These are phyloP conservation scores for Helotiales sp. DNA, from an alignment of 2,329 filamentous ascomycete genomes.

Conservation along the genomic window DNA sequence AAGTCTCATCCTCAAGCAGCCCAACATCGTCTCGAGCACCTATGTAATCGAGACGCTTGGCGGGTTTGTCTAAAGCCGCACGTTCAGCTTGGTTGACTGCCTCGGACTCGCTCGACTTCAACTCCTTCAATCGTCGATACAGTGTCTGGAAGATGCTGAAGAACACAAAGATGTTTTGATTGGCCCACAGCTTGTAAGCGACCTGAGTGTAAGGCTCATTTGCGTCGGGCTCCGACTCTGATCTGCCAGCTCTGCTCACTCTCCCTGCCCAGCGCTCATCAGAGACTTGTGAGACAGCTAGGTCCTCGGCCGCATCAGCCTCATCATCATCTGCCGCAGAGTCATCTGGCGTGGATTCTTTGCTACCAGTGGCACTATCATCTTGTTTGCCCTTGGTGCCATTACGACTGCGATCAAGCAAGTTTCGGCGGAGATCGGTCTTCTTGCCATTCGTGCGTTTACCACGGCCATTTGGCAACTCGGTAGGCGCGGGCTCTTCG, in stretches of 20 bases:
- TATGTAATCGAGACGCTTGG: constrained; percentile 78
- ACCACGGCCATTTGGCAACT: constrained; percentile 66
- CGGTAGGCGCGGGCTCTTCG: constrained; percentile 62
- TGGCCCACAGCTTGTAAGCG: constrained; percentile 88
- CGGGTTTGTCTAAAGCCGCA: constrained; percentile 74
- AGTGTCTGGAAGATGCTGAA: constrained; percentile 91
- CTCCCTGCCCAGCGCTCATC: constrained; percentile 66
- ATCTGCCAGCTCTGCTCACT: constrained; percentile 46
- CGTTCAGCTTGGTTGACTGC: constrained; percentile 74
- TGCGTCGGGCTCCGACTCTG: constrained; percentile 64
- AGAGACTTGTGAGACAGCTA: constrained; percentile 59
- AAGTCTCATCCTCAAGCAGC: constrained; percentile 61
- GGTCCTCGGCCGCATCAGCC: constrained; percentile 60
- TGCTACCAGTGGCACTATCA: constrained; percentile 77
- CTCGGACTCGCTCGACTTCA: constrained; percentile 76
- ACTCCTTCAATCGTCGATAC: constrained; percentile 77
- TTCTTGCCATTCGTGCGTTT: constrained; percentile 71
- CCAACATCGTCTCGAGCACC: constrained; percentile 75
- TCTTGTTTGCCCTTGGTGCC: constrained; percentile 69
- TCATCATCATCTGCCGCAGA: constrained; percentile 79
- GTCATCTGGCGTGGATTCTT: constrained; percentile 85
- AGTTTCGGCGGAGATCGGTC: constrained; percentile 78
- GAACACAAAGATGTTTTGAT: constrained; percentile 90
- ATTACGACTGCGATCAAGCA: constrained; percentile 76
- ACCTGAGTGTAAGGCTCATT: constrained; percentile 81